Evolutionary conservation across 2,329 filamentous ascomycete genomes (phyloP).

Genomic region (Penicillium sp.): DNA sequence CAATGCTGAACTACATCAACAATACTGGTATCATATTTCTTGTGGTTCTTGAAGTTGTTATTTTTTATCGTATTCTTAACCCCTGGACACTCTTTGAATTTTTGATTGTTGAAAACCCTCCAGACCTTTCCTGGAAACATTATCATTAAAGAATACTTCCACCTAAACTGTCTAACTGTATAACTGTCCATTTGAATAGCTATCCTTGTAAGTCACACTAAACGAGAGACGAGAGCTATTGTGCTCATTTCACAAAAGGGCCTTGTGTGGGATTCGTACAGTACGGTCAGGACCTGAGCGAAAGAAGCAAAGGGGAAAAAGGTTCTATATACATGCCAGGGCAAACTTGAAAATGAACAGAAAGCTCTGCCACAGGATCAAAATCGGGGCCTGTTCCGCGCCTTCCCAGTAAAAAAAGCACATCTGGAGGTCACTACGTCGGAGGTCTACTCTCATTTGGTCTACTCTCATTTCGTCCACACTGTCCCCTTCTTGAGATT

Average conservation of each 20-base stretch:
- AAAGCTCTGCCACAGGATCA: neutral
- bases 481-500: slow-evolving; percentile 3
- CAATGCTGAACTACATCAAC: neutral
- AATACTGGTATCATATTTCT: neutral
- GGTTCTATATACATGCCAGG: neutral
- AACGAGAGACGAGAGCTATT: neutral
- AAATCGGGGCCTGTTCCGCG: neutral
- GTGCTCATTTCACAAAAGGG: neutral
- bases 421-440: neutral
- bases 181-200: neutral
- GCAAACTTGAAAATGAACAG: neutral
- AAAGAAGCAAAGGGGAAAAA: neutral
- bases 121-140: neutral
- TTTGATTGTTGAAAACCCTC: neutral
- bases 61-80: neutral
- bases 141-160: neutral
- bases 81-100: neutral
- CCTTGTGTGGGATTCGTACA: neutral
- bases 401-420: neutral
- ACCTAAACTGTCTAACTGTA: neutral
- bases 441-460: no score
- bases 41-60: neutral
- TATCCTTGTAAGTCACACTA: neutral
- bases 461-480: slow-evolving; percentile 2
- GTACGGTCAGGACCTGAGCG: neutral